Percentiles rank a stretch among this genome's conserved stretches.
These are phyloP conservation scores for Puccinia polysora DNA, from an alignment of 1,284 basidiomycete species.

Conservation along the genomic window DNA sequence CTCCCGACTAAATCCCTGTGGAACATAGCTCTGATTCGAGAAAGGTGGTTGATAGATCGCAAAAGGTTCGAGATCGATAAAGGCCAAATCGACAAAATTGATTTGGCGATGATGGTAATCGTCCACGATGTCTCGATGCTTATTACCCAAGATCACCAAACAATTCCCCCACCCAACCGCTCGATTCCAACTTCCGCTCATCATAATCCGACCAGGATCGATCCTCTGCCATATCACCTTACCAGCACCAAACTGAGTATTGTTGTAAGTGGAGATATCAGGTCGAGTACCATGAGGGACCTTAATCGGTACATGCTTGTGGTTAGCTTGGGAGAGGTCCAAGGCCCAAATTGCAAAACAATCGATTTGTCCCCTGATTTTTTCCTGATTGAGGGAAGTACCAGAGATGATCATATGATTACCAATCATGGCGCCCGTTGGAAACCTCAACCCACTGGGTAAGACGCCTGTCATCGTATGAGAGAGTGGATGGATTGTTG, in stretches of 20 bases:
- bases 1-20: constrained; percentile 47
- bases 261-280: constrained; percentile 66
- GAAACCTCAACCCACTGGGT: constrained; percentile 87
- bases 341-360: constrained; percentile 54
- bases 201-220: constrained; percentile 47
- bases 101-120: constrained; percentile 66
- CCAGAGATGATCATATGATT: constrained; percentile 63
- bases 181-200: constrained; percentile 80
- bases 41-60: constrained; percentile 81
- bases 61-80: constrained; percentile 84
- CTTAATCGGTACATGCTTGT: constrained; percentile 70
- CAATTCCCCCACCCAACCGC: constrained; percentile 77
- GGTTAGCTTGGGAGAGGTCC: constrained; percentile 76
- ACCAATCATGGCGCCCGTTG: constrained; percentile 81
- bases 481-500: constrained; percentile 66
- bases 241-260: constrained; percentile 55
- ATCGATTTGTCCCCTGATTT: constrained; percentile 54
- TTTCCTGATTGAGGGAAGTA: constrained; percentile 47
- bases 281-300: constrained; percentile 60
- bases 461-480: constrained; percentile 67
- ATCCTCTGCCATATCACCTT: constrained; percentile 42
- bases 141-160: constrained; percentile 82
- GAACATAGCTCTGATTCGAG: constrained; percentile 58
- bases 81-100: constrained; percentile 83
- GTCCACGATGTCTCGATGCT: constrained; percentile 74